Base-by-base conservation (phyloP, 78 protist species). In the Tieghemostelium lacteum region DNA sequence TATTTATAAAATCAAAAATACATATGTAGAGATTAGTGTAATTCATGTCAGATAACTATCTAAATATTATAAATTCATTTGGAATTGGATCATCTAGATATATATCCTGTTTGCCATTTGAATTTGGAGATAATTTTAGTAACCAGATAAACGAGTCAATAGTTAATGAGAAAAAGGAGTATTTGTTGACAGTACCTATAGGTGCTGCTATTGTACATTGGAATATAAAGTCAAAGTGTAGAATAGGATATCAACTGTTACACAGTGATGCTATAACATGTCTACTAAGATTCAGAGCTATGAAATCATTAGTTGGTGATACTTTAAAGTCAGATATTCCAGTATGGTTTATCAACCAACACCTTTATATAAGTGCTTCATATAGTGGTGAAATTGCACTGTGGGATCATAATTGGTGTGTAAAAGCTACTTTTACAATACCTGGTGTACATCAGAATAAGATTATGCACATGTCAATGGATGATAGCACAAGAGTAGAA, bases 71-170 rank as follows among this genome's bases (percentile, higher is more conserved):
- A 0, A 33, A 83, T 29, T 36, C 80, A 39, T 83, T 50, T 69
- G 91, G 91, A 22, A 78, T 83, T 55, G 91, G 91, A 29, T 83
- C 91, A 69, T 66, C 91, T 37, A 83, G 91, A 42, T 83, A 83
- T 42, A 66, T 83, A 60, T 83, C 91, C 31, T 83, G 76, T 45
- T n/a, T 83, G 17, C 70, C 83, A 2, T 57, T 57, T 19, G 49
- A 37, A 20, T 71, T 71, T 52, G n/a, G 29, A 57, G 57, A 42
- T 45, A n/a, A 52, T 70, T 31, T 4, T 26, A 64, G 16, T 64
- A 31, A 64, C 36, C 12, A 64, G 36, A 37, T 14, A 49, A 45
- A 45, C 10, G 52, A 45, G 10, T 45, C 14, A 40, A 76, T 7
- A 22, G 62, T 24, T 31, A 20, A 29, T 67, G 69, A 50, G 34